A percentile compares a stretch with the other conserved stretches of the same genome.
Conservation (phyloP, 2,329 filamentous ascomycete genomes). For the Talaromyces amestolkiae region DNA sequence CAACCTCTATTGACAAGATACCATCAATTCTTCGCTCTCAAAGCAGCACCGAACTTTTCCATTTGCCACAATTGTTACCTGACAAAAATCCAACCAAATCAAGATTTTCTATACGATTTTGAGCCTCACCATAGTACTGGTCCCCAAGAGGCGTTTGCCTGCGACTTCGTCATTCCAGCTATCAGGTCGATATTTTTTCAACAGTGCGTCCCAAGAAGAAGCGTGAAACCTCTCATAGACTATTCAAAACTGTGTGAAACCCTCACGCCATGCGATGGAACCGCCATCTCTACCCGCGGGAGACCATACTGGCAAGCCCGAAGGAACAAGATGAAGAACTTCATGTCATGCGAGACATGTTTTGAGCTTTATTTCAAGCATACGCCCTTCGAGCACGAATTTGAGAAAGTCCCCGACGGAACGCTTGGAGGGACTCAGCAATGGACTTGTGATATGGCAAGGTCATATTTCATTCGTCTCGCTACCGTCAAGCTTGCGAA, state of each 20-base stretch:
- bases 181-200: not conserved
- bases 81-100: not conserved
- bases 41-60: not conserved
- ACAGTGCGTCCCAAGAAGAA: not conserved
- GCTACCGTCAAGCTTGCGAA: not conserved
- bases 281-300: not conserved
- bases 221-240: not conserved
- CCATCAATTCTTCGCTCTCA: not conserved
- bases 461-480: not conserved
- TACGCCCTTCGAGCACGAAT: not conserved
- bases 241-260: not conserved
- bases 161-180: not conserved
- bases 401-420: not conserved
- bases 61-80: not conserved
- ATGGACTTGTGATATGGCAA: conserved; percentile 4
- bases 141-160: not conserved
- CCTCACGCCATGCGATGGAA: not conserved
- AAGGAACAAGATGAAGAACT: not conserved
- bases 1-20: not conserved
- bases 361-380: conserved; percentile 4
- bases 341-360: not conserved
- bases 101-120: not conserved
- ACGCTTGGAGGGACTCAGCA: not conserved
- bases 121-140: not conserved
- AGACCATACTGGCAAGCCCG: not conserved